Percentiles rank a stretch among this genome's conserved stretches.
These are phyloP conservation scores for Nakazawaea ambrosiae DNA, from an alignment of 805 yeast genomes.

Conservation along the genomic window DNA sequence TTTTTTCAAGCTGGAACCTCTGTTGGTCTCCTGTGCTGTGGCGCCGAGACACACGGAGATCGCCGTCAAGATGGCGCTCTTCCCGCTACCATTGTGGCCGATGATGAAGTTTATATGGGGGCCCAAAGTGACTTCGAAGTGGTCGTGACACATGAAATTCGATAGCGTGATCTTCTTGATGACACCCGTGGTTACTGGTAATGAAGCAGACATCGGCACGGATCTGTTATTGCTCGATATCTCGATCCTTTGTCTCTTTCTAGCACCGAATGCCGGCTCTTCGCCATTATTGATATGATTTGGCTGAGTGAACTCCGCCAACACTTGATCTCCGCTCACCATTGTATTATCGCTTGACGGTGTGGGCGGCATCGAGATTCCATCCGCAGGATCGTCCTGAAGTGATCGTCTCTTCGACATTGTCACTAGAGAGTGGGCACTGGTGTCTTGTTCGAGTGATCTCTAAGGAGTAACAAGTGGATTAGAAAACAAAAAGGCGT, in stretches of 20 bases:
- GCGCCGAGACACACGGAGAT: slow-evolving; percentile 85
- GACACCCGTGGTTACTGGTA: slow-evolving; percentile 52
- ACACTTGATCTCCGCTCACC: slow-evolving; percentile 4
- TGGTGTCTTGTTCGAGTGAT: too few relatives aligned
- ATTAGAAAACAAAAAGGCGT: too few relatives aligned
- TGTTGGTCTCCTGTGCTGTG: slow-evolving; percentile 76
- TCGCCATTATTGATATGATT: neutral
- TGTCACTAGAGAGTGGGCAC: too few relatives aligned
- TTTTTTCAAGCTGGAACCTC: slow-evolving; percentile 67
- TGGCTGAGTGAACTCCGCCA: slow-evolving; percentile 7
- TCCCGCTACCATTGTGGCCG: slow-evolving; percentile 90
- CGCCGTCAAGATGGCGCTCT: slow-evolving; percentile 82
- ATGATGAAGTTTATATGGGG: slow-evolving; percentile 80
- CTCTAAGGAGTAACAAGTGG: too few relatives aligned
- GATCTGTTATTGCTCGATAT: neutral
- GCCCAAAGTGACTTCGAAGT: slow-evolving; percentile 68
- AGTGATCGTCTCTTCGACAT: neutral
- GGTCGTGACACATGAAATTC: slow-evolving; percentile 88
- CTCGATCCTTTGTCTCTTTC: slow-evolving; percentile 8
- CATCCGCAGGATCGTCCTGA: neutral
- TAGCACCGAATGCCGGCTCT: neutral
- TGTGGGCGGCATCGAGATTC: neutral
- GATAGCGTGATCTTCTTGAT: slow-evolving; percentile 55
- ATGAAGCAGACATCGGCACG: neutral
- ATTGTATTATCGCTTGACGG: neutral